Conservation (phyloP, 345 rosid genomes). For the Citrus reticulata region DNA sequence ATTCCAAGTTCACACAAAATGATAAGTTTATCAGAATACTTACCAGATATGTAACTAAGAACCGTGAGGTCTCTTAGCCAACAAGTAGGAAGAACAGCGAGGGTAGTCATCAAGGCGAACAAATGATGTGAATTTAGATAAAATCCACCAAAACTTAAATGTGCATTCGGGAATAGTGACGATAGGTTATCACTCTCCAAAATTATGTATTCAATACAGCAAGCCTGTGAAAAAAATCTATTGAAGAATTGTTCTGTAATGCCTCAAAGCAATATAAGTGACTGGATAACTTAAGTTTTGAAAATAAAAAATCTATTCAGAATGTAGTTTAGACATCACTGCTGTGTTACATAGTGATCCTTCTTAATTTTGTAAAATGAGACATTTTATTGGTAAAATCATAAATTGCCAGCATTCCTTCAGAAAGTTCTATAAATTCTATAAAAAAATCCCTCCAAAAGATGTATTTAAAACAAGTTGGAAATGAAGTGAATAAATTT, state of each 20-base stretch:
- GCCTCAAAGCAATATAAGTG: neutral
- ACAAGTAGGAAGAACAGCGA: conserved; percentile 84
- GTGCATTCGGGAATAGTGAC: conserved; percentile 80
- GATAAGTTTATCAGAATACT: neutral
- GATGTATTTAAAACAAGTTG: neutral
- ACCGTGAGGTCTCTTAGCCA: conserved; percentile 90
- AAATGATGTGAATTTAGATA: conserved; percentile 53
- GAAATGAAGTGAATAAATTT: neutral
- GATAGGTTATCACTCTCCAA: conserved; percentile 87
- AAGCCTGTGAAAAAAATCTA: conserved; percentile 50
- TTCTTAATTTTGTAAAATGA: neutral
- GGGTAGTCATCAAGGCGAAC: conserved; percentile 63
- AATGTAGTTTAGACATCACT: neutral
- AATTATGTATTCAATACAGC: conserved; percentile 86
- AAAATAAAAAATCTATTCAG: neutral
- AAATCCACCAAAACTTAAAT: conserved; percentile 53
- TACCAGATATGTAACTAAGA: conserved; percentile 90
- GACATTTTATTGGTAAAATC: no score
- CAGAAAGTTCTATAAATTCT: neutral
- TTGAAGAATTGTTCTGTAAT: neutral
- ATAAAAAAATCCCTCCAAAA: neutral
- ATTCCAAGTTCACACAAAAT: neutral
- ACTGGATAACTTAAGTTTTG: neutral
- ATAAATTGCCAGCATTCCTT: neutral
- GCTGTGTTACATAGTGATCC: neutral